Conservation (phyloP, 768 basidiomycete genomes). For the Amanita pallidorosea region DNA sequence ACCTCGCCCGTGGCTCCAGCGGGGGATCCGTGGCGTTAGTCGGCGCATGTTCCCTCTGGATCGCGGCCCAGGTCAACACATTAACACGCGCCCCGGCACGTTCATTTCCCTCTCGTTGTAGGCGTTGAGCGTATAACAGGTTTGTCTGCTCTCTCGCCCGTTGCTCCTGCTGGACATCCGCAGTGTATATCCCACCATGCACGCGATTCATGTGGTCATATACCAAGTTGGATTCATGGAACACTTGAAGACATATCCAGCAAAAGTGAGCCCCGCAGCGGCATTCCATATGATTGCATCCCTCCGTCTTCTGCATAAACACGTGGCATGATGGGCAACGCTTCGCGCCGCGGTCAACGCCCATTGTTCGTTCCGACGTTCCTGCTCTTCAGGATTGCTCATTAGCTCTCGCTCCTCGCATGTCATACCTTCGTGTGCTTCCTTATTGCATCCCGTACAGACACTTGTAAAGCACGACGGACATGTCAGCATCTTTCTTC, state of each 20-base stretch:
- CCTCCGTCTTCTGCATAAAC: constrained; percentile 38
- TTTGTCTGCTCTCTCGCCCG: background rate
- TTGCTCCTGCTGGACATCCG: background rate
- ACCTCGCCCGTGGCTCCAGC: too few relatives aligned
- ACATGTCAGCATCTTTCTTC: constrained; percentile 26
- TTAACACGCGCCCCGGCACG: background rate
- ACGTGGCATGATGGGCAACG: constrained; percentile 35
- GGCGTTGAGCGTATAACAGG: background rate
- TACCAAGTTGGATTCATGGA: constrained; percentile 13
- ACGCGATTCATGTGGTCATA: constrained; percentile 24
- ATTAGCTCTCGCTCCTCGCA: constrained; percentile 27
- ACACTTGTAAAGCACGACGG: constrained; percentile 41
- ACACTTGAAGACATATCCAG: constrained; percentile 41
- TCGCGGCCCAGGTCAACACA: background rate
- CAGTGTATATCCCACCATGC: background rate
- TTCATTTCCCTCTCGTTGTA: background rate
- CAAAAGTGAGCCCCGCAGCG: constrained; percentile 42
- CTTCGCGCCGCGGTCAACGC: constrained; percentile 27
- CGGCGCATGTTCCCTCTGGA: too few relatives aligned
- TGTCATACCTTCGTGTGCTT: constrained; percentile 39
- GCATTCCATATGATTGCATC: constrained; percentile 49
- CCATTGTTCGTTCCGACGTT: constrained; percentile 30
- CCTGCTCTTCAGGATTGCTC: constrained; percentile 27
- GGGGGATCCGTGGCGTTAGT: too few relatives aligned
- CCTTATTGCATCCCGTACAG: constrained; percentile 38